Evolutionary conservation across 192 early-diverging fungal genomes (phyloP), one percentile per base, ranked within the genome.

Genomic region (Polychytrium aggregatum): DNA sequence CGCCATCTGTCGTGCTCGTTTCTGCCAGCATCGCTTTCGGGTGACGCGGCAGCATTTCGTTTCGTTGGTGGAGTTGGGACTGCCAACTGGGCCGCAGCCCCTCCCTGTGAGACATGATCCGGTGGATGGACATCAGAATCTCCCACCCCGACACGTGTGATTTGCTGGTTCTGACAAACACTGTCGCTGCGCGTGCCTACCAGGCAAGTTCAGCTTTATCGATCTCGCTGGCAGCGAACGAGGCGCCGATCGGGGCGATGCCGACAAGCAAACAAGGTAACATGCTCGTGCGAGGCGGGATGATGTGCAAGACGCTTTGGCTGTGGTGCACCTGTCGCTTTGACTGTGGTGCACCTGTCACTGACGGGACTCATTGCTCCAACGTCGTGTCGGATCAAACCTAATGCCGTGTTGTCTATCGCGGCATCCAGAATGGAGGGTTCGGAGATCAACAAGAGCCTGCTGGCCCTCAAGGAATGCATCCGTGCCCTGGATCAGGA

Each of bases 141-240:
- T n/a, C n/a, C n/a, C n/a, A n/a, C n/a, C n/a, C n/a, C n/a, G n/a
- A n/a, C n/a, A n/a, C n/a, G n/a, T n/a, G n/a, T n/a, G n/a, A n/a
- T n/a, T n/a, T n/a, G n/a, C n/a, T n/a, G n/a, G n/a, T n/a, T n/a
- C n/a, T n/a, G n/a, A n/a, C n/a, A n/a, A n/a, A n/a, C n/a, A n/a
- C n/a, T n/a, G n/a, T n/a, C n/a, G n/a, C n/a, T n/a, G n/a, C n/a
- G n/a, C n/a, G n/a, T n/a, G n/a, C 4, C 31, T 14, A 6, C 45
- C 46, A 55, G 82, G 90, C 47, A 98, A 97, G 59, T 74, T 98
- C 30, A 90, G 84, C 65, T 97, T 98, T 58, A 97, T 98, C 46
- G 96, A 98, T 66, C 69, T 98, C 52, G 96, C 96, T 18, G 96
- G 96, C 33, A 93, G 87, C 62, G 96, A 98, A 62, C 83, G 96